Evolutionary conservation across 495 filamentous ascomycete species (phyloP).

Genomic region (Clohesyomyces aquaticus): DNA sequence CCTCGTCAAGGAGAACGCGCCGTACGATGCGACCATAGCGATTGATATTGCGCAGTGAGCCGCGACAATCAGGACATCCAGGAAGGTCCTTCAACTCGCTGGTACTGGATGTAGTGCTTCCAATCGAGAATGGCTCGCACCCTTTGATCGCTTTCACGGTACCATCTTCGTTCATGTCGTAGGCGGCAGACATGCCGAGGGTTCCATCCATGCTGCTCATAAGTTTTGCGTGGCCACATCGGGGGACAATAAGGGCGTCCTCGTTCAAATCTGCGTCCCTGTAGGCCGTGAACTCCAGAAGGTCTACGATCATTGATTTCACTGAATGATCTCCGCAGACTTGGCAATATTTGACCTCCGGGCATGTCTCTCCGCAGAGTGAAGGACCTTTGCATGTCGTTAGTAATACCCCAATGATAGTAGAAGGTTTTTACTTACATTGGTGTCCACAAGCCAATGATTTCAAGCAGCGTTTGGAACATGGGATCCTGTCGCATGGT

Average conservation of each 20-base stretch:
- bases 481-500: slow-evolving; percentile 67
- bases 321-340: slow-evolving; percentile 44
- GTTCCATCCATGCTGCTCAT: slow-evolving; percentile 65
- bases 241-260: slow-evolving; percentile 64
- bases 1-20: slow-evolving; percentile 66
- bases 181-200: slow-evolving; percentile 64
- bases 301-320: slow-evolving; percentile 57
- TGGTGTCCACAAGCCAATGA: slow-evolving; percentile 59
- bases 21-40: slow-evolving; percentile 70
- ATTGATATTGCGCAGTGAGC: slow-evolving; percentile 63
- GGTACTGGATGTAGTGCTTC: background rate
- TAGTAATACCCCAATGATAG: background rate
- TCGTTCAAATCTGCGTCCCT: slow-evolving; percentile 57
- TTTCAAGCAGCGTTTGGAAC: slow-evolving; percentile 63
- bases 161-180: slow-evolving; percentile 55
- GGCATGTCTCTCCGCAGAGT: slow-evolving; percentile 32
- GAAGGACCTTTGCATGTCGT: background rate
- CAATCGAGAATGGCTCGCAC: slow-evolving; percentile 57
- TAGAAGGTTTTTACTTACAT: slow-evolving; percentile 24
- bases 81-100: slow-evolving; percentile 39
- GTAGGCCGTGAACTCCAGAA: slow-evolving; percentile 56
- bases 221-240: slow-evolving; percentile 70
- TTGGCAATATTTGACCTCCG: slow-evolving; percentile 53
- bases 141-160: slow-evolving; percentile 51
- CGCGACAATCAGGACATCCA: slow-evolving; percentile 65